Percentiles rank a stretch among this genome's conserved stretches.
phyloP scores from a whole-genome alignment of 306 rosid genomes.

The Malus sylvestris region DNA sequence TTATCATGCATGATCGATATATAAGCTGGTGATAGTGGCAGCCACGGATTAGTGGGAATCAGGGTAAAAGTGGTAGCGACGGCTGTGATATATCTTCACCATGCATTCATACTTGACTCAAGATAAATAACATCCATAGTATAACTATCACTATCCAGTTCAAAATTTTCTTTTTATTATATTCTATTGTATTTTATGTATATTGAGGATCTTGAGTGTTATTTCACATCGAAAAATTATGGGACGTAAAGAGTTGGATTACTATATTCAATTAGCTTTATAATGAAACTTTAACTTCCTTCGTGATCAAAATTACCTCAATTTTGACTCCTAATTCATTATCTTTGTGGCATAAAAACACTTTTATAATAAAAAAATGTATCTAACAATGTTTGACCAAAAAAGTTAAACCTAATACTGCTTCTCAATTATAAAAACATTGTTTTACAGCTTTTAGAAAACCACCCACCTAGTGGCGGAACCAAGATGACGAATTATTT shows the following conservation, averaged over 20 bases:
- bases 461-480: not conserved
- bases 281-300: too few species aligned
- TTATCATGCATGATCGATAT: not conserved
- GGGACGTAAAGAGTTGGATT: fast-evolving
- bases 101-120: not conserved
- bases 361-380: too few species aligned
- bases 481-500: not conserved
- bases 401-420: too few species aligned
- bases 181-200: not conserved
- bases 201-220: not conserved
- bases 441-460: not conserved
- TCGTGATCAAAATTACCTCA: not conserved
- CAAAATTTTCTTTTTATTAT: not conserved
- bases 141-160: not conserved
- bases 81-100: not conserved
- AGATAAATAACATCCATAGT: not conserved
- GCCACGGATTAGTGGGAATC: not conserved
- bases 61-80: not conserved
- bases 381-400: not conserved
- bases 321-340: not conserved
- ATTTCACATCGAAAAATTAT: too few species aligned
- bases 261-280: too few species aligned
- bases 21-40: not conserved
- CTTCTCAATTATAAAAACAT: not conserved
- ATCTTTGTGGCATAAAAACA: not conserved